Evolutionary conservation across 306 rosid species (phyloP).

Genomic region (Cicer pinnatifidum): DNA sequence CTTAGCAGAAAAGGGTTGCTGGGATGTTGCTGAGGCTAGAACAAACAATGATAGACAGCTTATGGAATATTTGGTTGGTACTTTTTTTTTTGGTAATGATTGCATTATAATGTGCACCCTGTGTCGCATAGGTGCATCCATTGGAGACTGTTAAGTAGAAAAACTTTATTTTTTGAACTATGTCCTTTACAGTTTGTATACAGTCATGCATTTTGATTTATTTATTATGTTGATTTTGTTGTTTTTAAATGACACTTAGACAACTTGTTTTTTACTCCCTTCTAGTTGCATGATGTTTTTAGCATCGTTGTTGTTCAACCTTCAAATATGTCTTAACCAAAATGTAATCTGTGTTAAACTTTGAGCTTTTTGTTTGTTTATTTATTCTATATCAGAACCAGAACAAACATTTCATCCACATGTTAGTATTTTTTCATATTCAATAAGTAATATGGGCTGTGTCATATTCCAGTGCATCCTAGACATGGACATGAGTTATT

Average conservation of each 20-base stretch:
- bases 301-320: constrained; percentile 27
- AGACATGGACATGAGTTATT: background rate
- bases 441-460: constrained; percentile 16
- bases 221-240: constrained; percentile 18
- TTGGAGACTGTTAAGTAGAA: constrained; percentile 19
- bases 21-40: constrained; percentile 97
- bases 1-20: constrained; percentile 91
- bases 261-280: constrained; percentile 24
- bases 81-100: constrained; percentile 23
- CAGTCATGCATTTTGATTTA: constrained; percentile 23
- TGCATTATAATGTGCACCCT: constrained; percentile 21
- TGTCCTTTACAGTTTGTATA: constrained; percentile 29
- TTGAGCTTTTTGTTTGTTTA: constrained; percentile 11
- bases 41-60: constrained; percentile 72
- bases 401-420: constrained; percentile 25
- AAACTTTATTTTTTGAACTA: constrained; percentile 20
- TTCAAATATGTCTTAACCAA: background rate
- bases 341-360: background rate
- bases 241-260: constrained; percentile 6
- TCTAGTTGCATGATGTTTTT: constrained; percentile 27
- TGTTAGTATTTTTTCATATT: constrained; percentile 20
- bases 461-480: constrained; percentile 3
- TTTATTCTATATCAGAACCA: constrained; percentile 27
- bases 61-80: constrained; percentile 88
- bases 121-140: background rate